Base-by-base conservation (phyloP, 148 eudicot species). In the Simmondsia chinensis region DNA sequence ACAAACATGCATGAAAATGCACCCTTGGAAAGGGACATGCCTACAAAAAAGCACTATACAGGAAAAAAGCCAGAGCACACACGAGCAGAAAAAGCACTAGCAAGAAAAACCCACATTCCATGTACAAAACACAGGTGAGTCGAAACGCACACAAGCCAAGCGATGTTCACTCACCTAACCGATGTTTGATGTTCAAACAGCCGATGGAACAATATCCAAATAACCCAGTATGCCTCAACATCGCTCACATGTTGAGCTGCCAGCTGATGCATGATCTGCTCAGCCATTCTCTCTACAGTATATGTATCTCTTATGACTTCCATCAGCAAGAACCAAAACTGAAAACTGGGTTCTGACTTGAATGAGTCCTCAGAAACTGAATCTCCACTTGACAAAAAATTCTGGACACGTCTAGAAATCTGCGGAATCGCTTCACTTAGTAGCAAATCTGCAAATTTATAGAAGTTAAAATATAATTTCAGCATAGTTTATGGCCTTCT, bases 141-240 rank as follows among this genome's bases (percentile, higher is more conserved):
- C 23, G 22, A 20, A 6, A 20, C 8, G 9, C 34, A 29, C 32
- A 21, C 41, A 1, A 17, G 24, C 24, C 10, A 16, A 37, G 24
- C 17, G 18, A 35, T 25, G 9, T 27, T 15, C 35, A 51, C 56
- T 39, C 27, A 79, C 97, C 95, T 89, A 51, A 89, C 43, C 19
- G 87, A 48, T 17, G 73, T 29, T 56, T 78, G 88, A 28, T 21
- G 57, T 59, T 62, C 61, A 16, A 39, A 48, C 44, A 67, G 23
- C 38, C 27, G 73, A 43, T 75, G 72, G 65, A 78, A 89, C 59
- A 89, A 50, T 33, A 76, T 56, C 95, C 84, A 74, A 32, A 89
- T 50, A 57, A 72, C 50, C 97, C 95, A 89, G 69, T 84, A 85
- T 29, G 88, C 94, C 64, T 89, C 97, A 21, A 67, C 40, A 45